Percentiles rank a stretch among this genome's conserved stretches.
Conservation (phyloP, 192 early-diverging fungal genomes). For the Mortierella alpina region DNA sequence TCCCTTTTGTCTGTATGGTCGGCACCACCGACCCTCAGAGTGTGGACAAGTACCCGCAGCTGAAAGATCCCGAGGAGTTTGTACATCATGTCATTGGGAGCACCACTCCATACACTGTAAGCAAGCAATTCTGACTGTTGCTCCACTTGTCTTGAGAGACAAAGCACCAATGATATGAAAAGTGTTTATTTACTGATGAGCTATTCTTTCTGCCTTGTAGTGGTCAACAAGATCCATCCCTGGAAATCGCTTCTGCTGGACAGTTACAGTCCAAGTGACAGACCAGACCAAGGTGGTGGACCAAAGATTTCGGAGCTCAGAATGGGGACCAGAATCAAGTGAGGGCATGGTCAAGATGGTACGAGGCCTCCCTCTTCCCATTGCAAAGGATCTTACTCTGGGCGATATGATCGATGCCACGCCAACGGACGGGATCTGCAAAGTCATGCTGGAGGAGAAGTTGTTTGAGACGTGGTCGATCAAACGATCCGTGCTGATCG, state of each 20-base stretch:
- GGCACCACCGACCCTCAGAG: constrained; percentile 7
- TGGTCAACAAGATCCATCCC: constrained; percentile 2
- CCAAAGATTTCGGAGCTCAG: background rate
- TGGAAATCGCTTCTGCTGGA: constrained; percentile 3
- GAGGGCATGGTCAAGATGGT: constrained; percentile 7
- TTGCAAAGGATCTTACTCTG: background rate
- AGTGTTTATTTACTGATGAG: background rate
- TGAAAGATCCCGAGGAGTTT: background rate
- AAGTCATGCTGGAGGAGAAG: constrained; percentile 19
- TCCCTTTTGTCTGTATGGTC: constrained; percentile 1
- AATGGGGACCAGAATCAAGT: constrained; percentile 5
- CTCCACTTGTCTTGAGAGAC: no score
- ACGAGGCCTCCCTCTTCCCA: background rate
- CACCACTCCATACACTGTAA: constrained; percentile 2
- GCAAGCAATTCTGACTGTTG: background rate
- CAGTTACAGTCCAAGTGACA: background rate
- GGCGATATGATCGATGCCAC: constrained; percentile 8
- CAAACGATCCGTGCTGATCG: background rate
- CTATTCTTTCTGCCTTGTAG: background rate
- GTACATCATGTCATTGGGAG: background rate
- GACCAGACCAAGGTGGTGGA: background rate
- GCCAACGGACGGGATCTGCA: background rate
- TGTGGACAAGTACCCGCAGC: background rate
- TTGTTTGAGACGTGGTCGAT: constrained; percentile 1
- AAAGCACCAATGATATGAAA: background rate